Conservation (phyloP, 345 rosid genomes). For the Theobroma cacao region DNA sequence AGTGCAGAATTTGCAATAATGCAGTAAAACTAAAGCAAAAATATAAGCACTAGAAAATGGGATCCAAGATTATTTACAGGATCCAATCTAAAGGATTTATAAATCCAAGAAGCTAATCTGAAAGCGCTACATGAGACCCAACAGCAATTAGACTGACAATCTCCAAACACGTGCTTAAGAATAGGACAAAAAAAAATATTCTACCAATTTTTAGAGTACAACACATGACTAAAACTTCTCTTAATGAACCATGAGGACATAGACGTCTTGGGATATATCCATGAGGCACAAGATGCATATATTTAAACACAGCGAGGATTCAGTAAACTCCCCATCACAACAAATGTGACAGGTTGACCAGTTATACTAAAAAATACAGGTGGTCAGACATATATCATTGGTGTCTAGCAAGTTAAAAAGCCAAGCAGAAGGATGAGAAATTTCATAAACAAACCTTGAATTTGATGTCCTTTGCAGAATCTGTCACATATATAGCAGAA, state of each 20-base stretch:
- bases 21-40: background rate
- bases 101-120: background rate
- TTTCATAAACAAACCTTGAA: slow-evolving; percentile 55
- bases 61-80: too few relatives aligned
- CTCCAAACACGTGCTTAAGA: background rate
- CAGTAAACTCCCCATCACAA: background rate
- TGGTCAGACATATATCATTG: background rate
- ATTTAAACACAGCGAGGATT: background rate
- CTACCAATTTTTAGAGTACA: background rate
- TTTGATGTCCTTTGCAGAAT: slow-evolving; percentile 71
- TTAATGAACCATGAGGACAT: background rate
- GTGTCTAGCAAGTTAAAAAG: background rate
- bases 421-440: background rate
- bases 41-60: background rate
- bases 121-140: background rate
- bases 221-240: background rate
- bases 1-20: background rate
- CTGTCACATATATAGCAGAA: slow-evolving; percentile 92
- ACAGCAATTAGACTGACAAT: background rate
- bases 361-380: background rate
- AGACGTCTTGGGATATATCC: background rate
- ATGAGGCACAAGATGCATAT: background rate
- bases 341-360: background rate
- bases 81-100: background rate
- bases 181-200: background rate